Base-by-base conservation (phyloP, 129 eudicot species). In the Oenanthe sinensis region DNA sequence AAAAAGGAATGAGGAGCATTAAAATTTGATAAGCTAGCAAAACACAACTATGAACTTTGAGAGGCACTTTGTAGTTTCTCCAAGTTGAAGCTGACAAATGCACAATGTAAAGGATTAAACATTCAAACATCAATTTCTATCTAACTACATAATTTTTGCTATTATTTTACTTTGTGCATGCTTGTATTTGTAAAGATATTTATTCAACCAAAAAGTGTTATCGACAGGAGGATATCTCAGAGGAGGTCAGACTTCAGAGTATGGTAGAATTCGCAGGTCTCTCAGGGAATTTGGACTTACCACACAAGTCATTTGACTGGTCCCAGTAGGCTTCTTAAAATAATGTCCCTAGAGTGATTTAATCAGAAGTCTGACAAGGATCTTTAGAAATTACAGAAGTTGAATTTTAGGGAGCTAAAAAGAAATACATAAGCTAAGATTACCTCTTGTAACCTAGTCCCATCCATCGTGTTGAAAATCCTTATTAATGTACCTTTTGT, bases 371-470 rank as follows among this genome's bases (percentile, higher is more conserved):
- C 15, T n/a, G 68, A 60, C 68, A 22, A 10, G 65, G 65, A 55
- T 55, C 30, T 55, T 8, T 3, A n/a, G 14, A 60, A 8, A 24
- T 60, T 60, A 60, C 36, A 24, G 15, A 60, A 58, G 24, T 3
- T 2, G 28, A 60, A 60, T 24, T 60, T 8, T 24, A 60, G 33
- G 36, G 33, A 60, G 68, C 68, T 6, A 10, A 60, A 60, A n/a
- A 60, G 33, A 60, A 60, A 60, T 22, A n/a, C 15, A 22, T 58
- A n/a, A 58, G 68, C 68, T 60, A n/a, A 60, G 68, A 60, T 60
- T 91, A 91, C 97, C 96, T 94, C 97, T 85, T 90, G 97, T 83
- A 94, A 74, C 81, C 92, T 79, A 14, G 93, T 85, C 17, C 97
- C 97, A 78, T 94, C 98, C 47, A 42, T 82, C 0, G 98, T 90